Percentiles rank a stretch among this genome's conserved stretches.
These are phyloP conservation scores for Fusarium sp. DNA, from an alignment of 2,329 filamentous ascomycete species.

Conservation along the genomic window DNA sequence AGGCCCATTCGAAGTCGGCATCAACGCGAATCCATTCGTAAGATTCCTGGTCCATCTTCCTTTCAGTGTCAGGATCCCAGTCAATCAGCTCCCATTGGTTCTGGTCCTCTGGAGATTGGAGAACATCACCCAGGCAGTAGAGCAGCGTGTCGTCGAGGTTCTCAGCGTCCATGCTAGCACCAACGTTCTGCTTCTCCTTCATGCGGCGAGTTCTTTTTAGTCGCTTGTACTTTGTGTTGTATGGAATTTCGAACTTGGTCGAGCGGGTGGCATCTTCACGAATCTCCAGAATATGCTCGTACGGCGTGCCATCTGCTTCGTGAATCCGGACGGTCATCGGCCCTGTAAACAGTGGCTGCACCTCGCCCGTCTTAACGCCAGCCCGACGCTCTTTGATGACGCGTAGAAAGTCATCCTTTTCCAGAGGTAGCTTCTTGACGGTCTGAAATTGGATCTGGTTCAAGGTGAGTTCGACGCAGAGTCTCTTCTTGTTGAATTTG, in stretches of 20 bases:
- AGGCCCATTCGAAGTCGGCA: constrained; percentile 98
- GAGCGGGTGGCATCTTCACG: constrained; percentile 84
- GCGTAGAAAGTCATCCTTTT: constrained; percentile 84
- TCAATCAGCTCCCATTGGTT: constrained; percentile 88
- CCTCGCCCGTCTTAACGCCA: constrained; percentile 76
- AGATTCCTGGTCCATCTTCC: constrained; percentile 93
- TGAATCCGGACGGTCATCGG: constrained; percentile 99
- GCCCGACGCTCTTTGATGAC: constrained; percentile 86
- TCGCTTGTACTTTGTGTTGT: constrained; percentile 99
- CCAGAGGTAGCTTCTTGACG: constrained; percentile 65
- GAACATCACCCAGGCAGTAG: constrained; percentile 92
- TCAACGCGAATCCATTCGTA: constrained; percentile 99
- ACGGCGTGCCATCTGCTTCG: constrained; percentile 97
- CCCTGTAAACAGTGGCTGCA: constrained; percentile 89
- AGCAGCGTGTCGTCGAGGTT: constrained; percentile 86
- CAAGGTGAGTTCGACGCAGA: constrained; percentile 94
- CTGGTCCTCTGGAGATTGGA: constrained; percentile 86
- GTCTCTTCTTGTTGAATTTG: constrained; percentile 96
- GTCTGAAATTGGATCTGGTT: constrained; percentile 77
- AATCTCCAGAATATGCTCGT: constrained; percentile 98
- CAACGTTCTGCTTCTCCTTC: constrained; percentile 77
- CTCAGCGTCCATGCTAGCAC: constrained; percentile 72
- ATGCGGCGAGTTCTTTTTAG: constrained; percentile 89
- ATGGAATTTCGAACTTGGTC: constrained; percentile 91
- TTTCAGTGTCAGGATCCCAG: constrained; percentile 91